Evolutionary conservation across 176 grass and related monocot species (phyloP).

Genomic region (Avena atlantica): DNA sequence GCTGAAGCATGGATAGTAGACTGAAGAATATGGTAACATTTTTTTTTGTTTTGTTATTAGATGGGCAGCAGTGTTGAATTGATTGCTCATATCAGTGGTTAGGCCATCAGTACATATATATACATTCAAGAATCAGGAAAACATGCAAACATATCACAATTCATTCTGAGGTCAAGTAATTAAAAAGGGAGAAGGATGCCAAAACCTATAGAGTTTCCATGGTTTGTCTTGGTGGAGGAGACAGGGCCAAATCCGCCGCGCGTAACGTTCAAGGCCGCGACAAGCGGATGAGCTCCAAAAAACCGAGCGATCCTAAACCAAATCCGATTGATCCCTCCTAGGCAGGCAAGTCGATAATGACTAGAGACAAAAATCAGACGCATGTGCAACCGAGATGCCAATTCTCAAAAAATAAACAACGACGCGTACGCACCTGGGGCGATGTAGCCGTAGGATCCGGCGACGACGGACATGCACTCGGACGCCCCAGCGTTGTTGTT

Average conservation of each 20-base stretch:
- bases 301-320: constrained; percentile 25
- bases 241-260: background rate
- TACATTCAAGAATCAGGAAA: too few relatives aligned
- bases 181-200: too few relatives aligned
- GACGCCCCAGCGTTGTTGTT: constrained; percentile 43
- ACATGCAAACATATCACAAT: too few relatives aligned
- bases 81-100: too few relatives aligned
- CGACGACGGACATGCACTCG: constrained; percentile 95
- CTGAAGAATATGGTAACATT: background rate
- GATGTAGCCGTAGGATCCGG: constrained; percentile 97
- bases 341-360: background rate
- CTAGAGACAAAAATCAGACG: constrained; percentile 1
- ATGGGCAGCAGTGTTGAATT: too few relatives aligned
- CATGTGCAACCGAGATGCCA: background rate
- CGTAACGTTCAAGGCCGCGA: background rate
- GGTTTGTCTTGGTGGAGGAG: too few relatives aligned
- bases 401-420: too few relatives aligned
- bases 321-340: constrained; percentile 3
- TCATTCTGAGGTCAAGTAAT: too few relatives aligned
- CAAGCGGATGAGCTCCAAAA: background rate
- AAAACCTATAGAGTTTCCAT: too few relatives aligned
- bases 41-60: too few relatives aligned
- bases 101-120: too few relatives aligned
- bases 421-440: constrained; percentile 66
- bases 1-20: background rate